Conservation (phyloP, 2,329 filamentous ascomycete genomes). For the Aspergillus alliaceus region DNA sequence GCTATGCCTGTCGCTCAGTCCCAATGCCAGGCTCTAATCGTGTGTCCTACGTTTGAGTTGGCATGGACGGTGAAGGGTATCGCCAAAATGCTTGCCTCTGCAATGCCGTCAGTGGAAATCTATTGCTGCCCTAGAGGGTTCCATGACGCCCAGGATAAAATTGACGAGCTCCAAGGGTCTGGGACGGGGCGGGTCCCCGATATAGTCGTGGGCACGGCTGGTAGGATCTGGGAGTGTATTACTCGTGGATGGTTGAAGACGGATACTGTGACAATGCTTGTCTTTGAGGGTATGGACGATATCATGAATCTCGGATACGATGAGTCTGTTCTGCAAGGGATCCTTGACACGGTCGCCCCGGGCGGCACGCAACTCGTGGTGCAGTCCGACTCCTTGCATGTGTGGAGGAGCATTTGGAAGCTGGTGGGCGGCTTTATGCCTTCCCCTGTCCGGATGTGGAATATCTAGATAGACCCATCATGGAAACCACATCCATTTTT, state of each 20-base stretch:
- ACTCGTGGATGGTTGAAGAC: not conserved
- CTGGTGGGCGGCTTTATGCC: not conserved
- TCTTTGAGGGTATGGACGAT: not conserved
- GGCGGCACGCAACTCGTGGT: not conserved
- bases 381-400: not conserved
- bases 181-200: not conserved
- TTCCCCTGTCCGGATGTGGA: not conserved
- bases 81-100: not conserved
- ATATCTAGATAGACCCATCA: not conserved
- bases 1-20: not conserved
- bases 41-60: not conserved
- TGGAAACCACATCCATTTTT: not conserved
- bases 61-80: not conserved
- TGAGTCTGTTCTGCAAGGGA: not conserved
- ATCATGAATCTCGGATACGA: not conserved
- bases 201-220: not conserved
- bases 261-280: not conserved
- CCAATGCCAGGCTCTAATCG: not conserved
- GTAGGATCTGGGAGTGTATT: not conserved
- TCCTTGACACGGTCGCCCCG: not conserved
- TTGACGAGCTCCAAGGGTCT: not conserved
- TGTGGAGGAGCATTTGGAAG: not conserved
- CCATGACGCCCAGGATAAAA: not conserved
- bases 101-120: not conserved
- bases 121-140: not conserved